Evolutionary conservation across 129 eudicot genomes (phyloP).

Genomic region (Ambrosia artemisiifolia): DNA sequence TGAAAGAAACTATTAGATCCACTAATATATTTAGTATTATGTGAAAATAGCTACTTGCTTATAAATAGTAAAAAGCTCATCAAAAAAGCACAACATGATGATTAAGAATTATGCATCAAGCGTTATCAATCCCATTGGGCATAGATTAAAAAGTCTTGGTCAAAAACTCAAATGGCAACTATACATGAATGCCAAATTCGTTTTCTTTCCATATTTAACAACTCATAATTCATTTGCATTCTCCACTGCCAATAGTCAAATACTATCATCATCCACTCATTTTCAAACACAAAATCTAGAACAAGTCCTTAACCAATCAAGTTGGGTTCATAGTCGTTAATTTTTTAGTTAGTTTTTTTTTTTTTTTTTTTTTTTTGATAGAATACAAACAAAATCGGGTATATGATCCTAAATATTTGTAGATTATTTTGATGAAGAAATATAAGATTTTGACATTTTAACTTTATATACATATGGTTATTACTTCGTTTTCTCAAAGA

Average conservation of each 20-base stretch:
- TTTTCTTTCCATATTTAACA: background rate
- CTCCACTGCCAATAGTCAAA: background rate
- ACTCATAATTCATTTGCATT: background rate
- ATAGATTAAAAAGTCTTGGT: too few species aligned
- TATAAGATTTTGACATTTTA: background rate
- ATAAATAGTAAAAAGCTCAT: too few species aligned
- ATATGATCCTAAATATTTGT: background rate
- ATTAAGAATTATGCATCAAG: too few species aligned
- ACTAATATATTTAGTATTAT: too few species aligned
- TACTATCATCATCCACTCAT: background rate
- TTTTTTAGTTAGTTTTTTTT: too few species aligned
- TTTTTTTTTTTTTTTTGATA: background rate
- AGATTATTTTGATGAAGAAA: background rate
- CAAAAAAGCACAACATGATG: too few species aligned
- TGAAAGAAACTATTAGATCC: too few species aligned
- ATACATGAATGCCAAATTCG: background rate
- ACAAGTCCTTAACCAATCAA: background rate
- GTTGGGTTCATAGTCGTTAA: background rate
- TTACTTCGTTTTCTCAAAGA: too few species aligned
- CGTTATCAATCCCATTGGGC: too few species aligned
- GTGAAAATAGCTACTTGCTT: too few species aligned
- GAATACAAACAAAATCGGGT: background rate
- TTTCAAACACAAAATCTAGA: background rate
- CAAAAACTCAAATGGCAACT: background rate
- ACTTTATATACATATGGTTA: background rate